phyloP scores from a whole-genome alignment of 2,329 filamentous ascomycete species.

The Colletotrichum sp. region DNA sequence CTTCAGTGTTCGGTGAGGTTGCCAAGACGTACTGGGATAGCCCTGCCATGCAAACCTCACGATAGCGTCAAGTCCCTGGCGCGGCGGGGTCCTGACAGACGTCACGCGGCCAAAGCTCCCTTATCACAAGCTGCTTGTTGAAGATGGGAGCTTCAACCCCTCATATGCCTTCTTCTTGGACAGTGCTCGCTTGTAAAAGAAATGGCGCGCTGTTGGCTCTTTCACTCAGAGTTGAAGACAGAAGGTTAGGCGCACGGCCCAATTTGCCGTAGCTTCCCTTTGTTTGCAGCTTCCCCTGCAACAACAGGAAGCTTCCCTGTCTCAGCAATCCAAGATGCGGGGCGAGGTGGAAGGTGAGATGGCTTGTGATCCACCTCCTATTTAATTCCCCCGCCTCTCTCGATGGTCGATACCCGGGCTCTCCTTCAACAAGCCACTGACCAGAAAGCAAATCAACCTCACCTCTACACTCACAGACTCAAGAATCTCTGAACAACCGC shows the following conservation, averaged over 20 bases:
- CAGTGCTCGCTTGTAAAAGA: neutral
- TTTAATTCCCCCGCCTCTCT: neutral
- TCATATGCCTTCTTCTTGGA: neutral
- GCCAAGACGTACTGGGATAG: neutral
- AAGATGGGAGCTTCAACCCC: neutral
- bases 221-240: neutral
- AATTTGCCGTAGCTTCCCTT: neutral
- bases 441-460: neutral
- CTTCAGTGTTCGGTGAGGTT: neutral
- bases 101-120: neutral
- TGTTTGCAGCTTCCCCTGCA: neutral
- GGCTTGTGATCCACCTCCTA: neutral
- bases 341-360: neutral
- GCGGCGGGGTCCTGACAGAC: neutral
- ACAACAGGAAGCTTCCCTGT: neutral
- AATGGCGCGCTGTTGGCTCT: neutral
- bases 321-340: neutral
- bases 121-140: neutral
- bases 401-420: rapidly evolving
- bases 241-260: neutral
- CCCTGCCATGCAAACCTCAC: neutral
- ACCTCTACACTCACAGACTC: neutral
- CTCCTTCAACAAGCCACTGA: neutral
- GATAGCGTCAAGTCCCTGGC: neutral
- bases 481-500: neutral